These are phyloP conservation scores for Phytopythium boreale DNA, from an alignment of 352 stramenopile genomes.

Conservation along the genomic window DNA sequence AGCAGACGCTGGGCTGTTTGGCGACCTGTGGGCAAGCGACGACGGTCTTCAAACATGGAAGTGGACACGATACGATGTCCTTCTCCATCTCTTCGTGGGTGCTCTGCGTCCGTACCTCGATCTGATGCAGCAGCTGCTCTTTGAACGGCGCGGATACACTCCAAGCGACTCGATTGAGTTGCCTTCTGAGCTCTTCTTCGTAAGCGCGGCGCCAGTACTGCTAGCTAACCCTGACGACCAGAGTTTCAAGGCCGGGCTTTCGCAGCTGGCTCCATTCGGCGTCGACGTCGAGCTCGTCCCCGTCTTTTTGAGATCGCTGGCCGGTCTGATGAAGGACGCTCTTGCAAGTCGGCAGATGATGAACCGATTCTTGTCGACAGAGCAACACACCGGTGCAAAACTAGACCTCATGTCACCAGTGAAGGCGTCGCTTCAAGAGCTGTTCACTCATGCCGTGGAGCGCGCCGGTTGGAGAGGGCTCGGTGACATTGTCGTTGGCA, in stretches of 20 bases:
- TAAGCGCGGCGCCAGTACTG: not conserved
- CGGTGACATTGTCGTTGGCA: too few relatives aligned
- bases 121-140: conserved; percentile 45
- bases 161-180: conserved; percentile 28
- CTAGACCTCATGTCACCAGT: not conserved
- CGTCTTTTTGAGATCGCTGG: conserved; percentile 34
- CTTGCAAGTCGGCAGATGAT: conserved; percentile 65
- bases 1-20: conserved; percentile 5
- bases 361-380: conserved; percentile 43
- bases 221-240: conserved; percentile 9
- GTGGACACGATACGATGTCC: conserved; percentile 40
- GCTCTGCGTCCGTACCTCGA: conserved; percentile 49
- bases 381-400: not conserved
- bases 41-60: not conserved
- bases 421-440: not conserved
- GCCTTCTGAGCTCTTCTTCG: conserved; percentile 57
- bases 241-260: conserved; percentile 40
- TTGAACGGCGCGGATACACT: conserved; percentile 32
- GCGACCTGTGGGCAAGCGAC: not conserved
- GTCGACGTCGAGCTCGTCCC: conserved; percentile 34
- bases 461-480: not conserved
- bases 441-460: not conserved
- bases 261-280: conserved; percentile 41
- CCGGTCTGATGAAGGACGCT: conserved; percentile 36
- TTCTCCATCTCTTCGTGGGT: conserved; percentile 42